phyloP scores from a whole-genome alignment of 352 stramenopile species.

The Globisporangium irregulare region DNA sequence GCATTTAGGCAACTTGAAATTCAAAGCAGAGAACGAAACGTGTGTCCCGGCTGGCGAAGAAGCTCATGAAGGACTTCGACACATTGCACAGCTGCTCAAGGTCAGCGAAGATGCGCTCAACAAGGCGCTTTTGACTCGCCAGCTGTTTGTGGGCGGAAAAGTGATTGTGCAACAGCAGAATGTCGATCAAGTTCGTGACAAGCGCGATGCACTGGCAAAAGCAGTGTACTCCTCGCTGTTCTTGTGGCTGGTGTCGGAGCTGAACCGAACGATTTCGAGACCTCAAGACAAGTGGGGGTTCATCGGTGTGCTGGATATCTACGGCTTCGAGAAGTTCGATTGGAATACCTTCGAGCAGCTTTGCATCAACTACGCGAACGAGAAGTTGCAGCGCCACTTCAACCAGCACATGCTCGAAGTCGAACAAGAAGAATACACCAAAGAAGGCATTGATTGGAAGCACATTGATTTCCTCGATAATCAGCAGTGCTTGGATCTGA shows the following conservation, averaged over 20 bases:
- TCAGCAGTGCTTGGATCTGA: slow-evolving; percentile 90
- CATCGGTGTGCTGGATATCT: slow-evolving; percentile 97
- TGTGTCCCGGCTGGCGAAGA: slow-evolving; percentile 58
- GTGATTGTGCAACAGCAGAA: slow-evolving; percentile 90
- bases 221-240: slow-evolving; percentile 93
- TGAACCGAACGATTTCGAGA: slow-evolving; percentile 89
- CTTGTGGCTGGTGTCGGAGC: slow-evolving; percentile 85
- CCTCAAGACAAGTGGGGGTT: slow-evolving; percentile 85
- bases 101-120: slow-evolving; percentile 74
- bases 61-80: slow-evolving; percentile 40
- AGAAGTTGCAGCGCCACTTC: slow-evolving; percentile 93
- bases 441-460: slow-evolving; percentile 93
- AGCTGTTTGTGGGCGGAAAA: slow-evolving; percentile 87
- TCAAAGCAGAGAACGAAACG: slow-evolving; percentile 78
- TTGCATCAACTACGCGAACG: slow-evolving; percentile 96
- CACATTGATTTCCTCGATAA: slow-evolving; percentile 94
- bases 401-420: slow-evolving; percentile 97
- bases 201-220: slow-evolving; percentile 89
- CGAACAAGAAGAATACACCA: slow-evolving; percentile 97
- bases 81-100: slow-evolving; percentile 73
- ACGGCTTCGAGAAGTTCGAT: slow-evolving; percentile 97
- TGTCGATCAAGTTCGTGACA: slow-evolving; percentile 84
- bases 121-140: slow-evolving; percentile 74
- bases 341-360: slow-evolving; percentile 96
- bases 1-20: slow-evolving; percentile 87